phyloP scores from a whole-genome alignment of 257 asterid genomes.

The Solanum virginianum region DNA sequence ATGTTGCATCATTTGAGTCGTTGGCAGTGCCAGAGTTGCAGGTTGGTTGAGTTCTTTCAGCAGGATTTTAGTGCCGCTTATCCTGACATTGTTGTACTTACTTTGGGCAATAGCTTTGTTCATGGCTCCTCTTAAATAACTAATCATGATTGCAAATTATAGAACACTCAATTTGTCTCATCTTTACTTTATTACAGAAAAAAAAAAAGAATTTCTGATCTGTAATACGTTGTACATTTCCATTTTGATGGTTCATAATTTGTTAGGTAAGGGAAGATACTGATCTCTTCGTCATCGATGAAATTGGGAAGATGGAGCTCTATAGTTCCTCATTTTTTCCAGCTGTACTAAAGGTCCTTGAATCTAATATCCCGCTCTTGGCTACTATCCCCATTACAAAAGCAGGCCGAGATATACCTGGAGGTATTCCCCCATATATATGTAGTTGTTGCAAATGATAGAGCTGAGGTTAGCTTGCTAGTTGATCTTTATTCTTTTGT shows the following conservation, averaged over 20 bases:
- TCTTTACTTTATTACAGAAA: background rate
- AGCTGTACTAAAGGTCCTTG: conserved; percentile 64
- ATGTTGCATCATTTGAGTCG: conserved; percentile 74
- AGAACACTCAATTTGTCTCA: background rate
- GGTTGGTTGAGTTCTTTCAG: conserved; percentile 26
- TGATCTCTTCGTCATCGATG: conserved; percentile 71
- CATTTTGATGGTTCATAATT: background rate
- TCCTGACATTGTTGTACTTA: background rate
- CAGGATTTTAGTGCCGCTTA: background rate
- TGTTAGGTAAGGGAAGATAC: conserved; percentile 67
- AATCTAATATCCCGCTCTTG: conserved; percentile 76
- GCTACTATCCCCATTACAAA: conserved; percentile 70
- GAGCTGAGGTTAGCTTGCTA: background rate
- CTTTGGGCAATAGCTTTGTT: background rate
- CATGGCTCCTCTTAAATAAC: background rate
- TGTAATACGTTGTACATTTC: background rate
- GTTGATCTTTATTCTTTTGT: background rate
- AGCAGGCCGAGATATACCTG: conserved; percentile 75
- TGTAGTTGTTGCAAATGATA: background rate
- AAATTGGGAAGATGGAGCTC: conserved; percentile 92
- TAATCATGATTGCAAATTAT: background rate
- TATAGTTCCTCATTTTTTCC: conserved; percentile 81
- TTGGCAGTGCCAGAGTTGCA: conserved; percentile 77
- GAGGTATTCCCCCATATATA: conserved; percentile 36
- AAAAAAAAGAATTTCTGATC: background rate